These are phyloP conservation scores for Globisporangium ultimum DNA, from an alignment of 352 stramenopile species.

Conservation along the genomic window DNA sequence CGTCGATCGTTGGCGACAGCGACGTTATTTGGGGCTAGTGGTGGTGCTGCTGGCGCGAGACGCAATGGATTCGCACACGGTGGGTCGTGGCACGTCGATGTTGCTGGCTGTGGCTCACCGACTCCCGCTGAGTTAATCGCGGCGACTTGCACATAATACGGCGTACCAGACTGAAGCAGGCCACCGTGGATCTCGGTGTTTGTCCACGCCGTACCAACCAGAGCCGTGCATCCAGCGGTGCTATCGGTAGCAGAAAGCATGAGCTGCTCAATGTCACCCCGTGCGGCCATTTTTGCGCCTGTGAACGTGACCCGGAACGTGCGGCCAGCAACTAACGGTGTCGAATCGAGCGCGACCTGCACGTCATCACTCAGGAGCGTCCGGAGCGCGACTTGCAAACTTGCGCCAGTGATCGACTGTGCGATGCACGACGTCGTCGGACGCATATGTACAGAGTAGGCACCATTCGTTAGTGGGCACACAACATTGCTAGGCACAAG, in stretches of 20 bases:
- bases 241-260: conserved; percentile 48
- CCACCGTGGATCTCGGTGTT: conserved; percentile 77
- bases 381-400: conserved; percentile 29
- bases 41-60: conserved; percentile 61
- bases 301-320: conserved; percentile 89
- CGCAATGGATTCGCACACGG: conserved; percentile 38
- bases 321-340: conserved; percentile 20
- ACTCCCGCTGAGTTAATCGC: conserved; percentile 87
- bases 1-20: conserved; percentile 76
- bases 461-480: conserved; percentile 34
- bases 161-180: conserved; percentile 63
- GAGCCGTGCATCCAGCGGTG: conserved; percentile 42
- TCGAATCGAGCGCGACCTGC: conserved; percentile 54
- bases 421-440: conserved; percentile 50
- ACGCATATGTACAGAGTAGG: conserved; percentile 50
- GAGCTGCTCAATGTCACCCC: conserved; percentile 33
- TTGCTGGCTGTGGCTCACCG: conserved; percentile 47
- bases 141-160: conserved; percentile 89
- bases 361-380: conserved; percentile 56
- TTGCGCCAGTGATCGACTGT: conserved; percentile 21
- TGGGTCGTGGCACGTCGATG: conserved; percentile 44
- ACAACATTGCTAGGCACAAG: conserved; percentile 25
- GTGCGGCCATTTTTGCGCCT: conserved; percentile 57
- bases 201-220: conserved; percentile 63
- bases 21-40: conserved; percentile 69